Base-by-base conservation (phyloP, 345 rosid species). In the Populus davidiana region DNA sequence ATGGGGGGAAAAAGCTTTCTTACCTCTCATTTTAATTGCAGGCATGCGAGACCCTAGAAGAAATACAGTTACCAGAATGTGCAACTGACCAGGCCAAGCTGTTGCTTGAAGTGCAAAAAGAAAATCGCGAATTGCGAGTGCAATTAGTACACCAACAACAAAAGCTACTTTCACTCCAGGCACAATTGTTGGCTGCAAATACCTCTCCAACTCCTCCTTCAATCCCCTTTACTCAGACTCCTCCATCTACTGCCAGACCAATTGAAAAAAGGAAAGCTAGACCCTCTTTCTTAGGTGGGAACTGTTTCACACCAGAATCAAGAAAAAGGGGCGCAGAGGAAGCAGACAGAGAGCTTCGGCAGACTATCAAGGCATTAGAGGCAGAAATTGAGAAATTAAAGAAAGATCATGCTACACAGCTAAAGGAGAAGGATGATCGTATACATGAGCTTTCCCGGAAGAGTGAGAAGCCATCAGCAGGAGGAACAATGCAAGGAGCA, bases 71-170 rank as follows among this genome's bases (percentile, higher is more conserved):
- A 36, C 86, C 91, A 23, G 93, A 90, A 83, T 78, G 84, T 27
- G 86, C 77, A 77, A 77, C 87, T 1, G 88, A 89, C 75, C 92
- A 86, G 84, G 88, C 94, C 25, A 91, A 88, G 82, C 88, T 94
- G 43, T 68, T 94, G 79, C 86, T 93, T 72, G 97, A 94, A 86
- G 77, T 94, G 84, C 95, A 94, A 78, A 91, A 91, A 81, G 95
- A 93, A 83, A 94, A 93, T 78, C 86, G 95, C 11, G 98, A 94
- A 72, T 75, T 94, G 82, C 86, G 95, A 74, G 91, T 87, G 0
- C 97, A 90, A 77, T 83, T 93, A 64, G 94, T 87, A 35, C 86
- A 87, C 36, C 97, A 89, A 81, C 95, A 93, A 75, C 91, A 93
- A 63, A 91, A 90, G 85, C 82, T 94, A 65, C 85, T 89, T 23